Evolutionary conservation across 805 yeast species (phyloP), one percentile per base, ranked within the genome.

Genomic region (Saccharomycopsis amapae): DNA sequence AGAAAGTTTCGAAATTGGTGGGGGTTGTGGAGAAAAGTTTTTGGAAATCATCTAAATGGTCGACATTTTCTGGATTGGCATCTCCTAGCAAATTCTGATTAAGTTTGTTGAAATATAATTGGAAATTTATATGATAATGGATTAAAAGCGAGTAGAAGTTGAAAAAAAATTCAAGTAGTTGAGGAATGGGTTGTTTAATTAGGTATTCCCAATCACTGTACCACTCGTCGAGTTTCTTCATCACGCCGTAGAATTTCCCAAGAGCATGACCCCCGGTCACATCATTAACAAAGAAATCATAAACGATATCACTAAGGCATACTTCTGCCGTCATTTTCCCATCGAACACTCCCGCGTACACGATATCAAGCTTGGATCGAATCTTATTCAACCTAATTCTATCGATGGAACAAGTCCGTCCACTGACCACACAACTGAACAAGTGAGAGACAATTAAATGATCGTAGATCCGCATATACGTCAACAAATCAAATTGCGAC

Each of bases 261-360:
- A 17, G 26, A 2, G 17, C 45, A 15, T 25, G 17, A 4, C 41
- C 31, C n/a, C 33, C 33, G 10, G 36, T 45, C 15, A 32, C 33
- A 20, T 37, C 48, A 7, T 28, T 30, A 4, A 49, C 31, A 32
- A 50, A 48, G 30, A 43, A 50, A 19, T 50, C 46, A 35, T 50
- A 50, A 3, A 50, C 42, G 15, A 47, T 46, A 19, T 50, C 51
- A 30, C 50, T 44, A 7, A 50, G 37, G 30, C 71, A 69, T 33
- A 74, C 69, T 55, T 77, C 82, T 36, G 78, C 71, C 5, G 76
- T 75, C 68, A 76, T 75, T 41, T 81, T 59, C 12, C 78, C 79
- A 51, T 77, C 82, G 53, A 77, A 77, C 50, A 75, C 75, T 17
- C 81, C 76, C 1, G 81, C 70, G 31, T 67, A 62, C 10, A 73